Evolutionary conservation across 306 rosid genomes (phyloP).

Genomic region (Erythrophleum fordii): DNA sequence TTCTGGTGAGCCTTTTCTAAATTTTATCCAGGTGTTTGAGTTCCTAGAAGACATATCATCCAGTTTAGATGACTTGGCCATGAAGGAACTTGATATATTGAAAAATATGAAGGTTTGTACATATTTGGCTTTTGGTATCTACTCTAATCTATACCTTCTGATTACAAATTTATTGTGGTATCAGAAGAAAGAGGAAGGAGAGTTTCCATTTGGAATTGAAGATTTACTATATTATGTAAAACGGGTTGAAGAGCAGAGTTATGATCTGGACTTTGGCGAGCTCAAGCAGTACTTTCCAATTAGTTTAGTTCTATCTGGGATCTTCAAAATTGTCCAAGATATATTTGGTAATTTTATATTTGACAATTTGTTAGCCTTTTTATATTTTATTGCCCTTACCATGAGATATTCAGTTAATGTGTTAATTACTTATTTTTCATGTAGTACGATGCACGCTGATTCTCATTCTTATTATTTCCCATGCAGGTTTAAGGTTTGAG

Average conservation of each 20-base stretch:
- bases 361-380: slow-evolving; percentile 21
- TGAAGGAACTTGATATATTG: slow-evolving; percentile 71
- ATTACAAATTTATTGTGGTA: slow-evolving; percentile 41
- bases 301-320: slow-evolving; percentile 85
- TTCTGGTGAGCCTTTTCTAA: not conserved
- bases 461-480: slow-evolving; percentile 29
- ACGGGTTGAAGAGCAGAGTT: slow-evolving; percentile 72
- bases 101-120: slow-evolving; percentile 75
- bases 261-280: slow-evolving; percentile 72
- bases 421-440: slow-evolving; percentile 6
- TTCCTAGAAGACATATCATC: slow-evolving; percentile 84
- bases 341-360: slow-evolving; percentile 70
- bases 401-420: slow-evolving; percentile 14
- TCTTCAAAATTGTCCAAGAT: slow-evolving; percentile 90
- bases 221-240: slow-evolving; percentile 81
- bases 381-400: slow-evolving; percentile 23
- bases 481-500: slow-evolving; percentile 83
- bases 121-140: slow-evolving; percentile 25
- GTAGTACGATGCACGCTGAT: slow-evolving; percentile 13
- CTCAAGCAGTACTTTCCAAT: slow-evolving; percentile 93
- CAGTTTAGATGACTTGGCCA: slow-evolving; percentile 71
- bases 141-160: slow-evolving; percentile 38
- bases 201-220: slow-evolving; percentile 82
- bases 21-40: slow-evolving; percentile 77
- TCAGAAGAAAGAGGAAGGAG: slow-evolving; percentile 96